Evolutionary conservation across 345 rosid species (phyloP), one percentile per base, ranked within the genome.

Genomic region (Psidium guajava): DNA sequence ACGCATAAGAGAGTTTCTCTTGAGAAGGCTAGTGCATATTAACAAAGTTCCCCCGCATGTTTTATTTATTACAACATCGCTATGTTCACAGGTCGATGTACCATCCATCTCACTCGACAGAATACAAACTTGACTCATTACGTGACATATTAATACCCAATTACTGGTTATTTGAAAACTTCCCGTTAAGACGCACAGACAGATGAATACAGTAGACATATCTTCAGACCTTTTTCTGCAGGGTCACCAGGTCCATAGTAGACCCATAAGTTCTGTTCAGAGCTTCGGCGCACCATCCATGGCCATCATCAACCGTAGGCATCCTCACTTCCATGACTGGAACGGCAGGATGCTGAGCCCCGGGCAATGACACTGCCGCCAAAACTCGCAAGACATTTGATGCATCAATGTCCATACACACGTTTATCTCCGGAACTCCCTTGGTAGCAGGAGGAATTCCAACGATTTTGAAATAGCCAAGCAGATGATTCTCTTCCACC

Each of bases 401-500:
- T 0, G 98, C 95, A 91, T 97, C 96, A 0, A 97, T 94, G 88
- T 97, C 98, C 96, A 95, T 92, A 85, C 98, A 95, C n/a, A 97
- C 93, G 25, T 88, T 93, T 84, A 97, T 93, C 95, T 95, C 96
- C 0, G 98, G 96, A 85, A 92, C 92, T 85, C 98, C 98, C 87
- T 94, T 93, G 1, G 92, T 92, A 8, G 95, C 88, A 3, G 89
- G 88, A 4, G 98, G 98, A 56, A 97, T 95, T 25, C 96, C 98
- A 13, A 86, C 55, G 12, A 97, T 86, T 92, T 97, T 95, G 93
- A 95, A 97, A 82, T 93, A 95, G 7, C 99, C 98, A 27, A 97
- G 92, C 84, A 95, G 90, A 87, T 95, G 95, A 87, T 93, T 95
- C 90, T 90, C 92, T 86, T 90, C 98, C 28, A 90, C 94, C 5